Evolutionary conservation across 2,329 filamentous ascomycete species (phyloP).

Genomic region (Alternaria viburni): DNA sequence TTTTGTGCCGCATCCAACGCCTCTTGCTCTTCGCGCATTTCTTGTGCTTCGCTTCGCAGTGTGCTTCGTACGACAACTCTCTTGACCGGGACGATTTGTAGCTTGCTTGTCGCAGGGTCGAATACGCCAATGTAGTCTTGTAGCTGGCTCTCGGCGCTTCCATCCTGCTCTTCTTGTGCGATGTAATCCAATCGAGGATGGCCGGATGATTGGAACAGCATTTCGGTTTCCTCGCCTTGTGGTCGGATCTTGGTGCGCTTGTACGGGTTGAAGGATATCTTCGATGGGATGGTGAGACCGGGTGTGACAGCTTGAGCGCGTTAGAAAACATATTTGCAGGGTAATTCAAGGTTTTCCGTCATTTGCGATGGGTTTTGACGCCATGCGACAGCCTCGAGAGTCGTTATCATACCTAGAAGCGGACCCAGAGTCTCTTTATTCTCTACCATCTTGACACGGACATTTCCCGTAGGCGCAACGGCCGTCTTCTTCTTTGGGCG

Average conservation of each 20-base stretch:
- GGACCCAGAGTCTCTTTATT: constrained; percentile 57
- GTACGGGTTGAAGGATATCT: constrained; percentile 59
- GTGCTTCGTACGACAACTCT: constrained; percentile 62
- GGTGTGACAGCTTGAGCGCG: constrained; percentile 47
- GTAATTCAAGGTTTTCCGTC: accelerated
- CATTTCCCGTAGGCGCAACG: constrained; percentile 44
- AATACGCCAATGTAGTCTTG: constrained; percentile 68
- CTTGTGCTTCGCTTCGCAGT: constrained; percentile 52
- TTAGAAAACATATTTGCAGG: background rate
- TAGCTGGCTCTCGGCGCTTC: constrained; percentile 56
- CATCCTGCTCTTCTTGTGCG: constrained; percentile 58
- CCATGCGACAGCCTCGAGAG: background rate
- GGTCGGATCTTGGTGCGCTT: constrained; percentile 42
- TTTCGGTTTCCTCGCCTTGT: constrained; percentile 46
- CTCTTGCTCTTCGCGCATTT: constrained; percentile 45
- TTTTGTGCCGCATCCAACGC: constrained; percentile 33
- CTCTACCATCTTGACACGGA: constrained; percentile 55
- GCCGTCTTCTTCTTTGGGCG: constrained; percentile 55
- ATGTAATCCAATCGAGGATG: constrained; percentile 67
- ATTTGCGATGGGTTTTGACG: background rate
- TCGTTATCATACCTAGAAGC: constrained; percentile 53
- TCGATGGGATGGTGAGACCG: constrained; percentile 50
- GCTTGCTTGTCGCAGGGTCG: constrained; percentile 59
- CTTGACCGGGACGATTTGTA: constrained; percentile 60
- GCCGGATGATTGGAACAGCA: constrained; percentile 66